Evolutionary conservation across 257 asterid species (phyloP), one percentile per base, ranked within the genome.

Genomic region (Haberlea rhodopensis): DNA sequence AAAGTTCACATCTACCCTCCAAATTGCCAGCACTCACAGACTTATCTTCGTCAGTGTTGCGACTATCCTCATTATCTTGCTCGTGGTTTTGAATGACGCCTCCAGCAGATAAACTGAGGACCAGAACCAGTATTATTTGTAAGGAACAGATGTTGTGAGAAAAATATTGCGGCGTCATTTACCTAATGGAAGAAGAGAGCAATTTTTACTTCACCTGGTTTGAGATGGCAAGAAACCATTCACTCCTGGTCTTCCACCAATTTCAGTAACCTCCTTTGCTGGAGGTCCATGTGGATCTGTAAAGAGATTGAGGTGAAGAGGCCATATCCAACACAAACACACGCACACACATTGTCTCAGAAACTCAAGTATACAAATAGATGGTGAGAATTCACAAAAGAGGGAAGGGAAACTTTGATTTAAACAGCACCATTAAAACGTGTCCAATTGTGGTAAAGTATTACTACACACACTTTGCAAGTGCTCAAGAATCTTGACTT

Each of bases 191-290:
- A 54, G 34, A 68, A 10, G 26, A 19, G 40, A 52, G 26, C 21
- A 16, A 8, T 55, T 37, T 20, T 68, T 9, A 53, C 23, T 68
- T 80, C 73, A 88, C 96, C 96, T 79, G 43, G 82, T 60, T 56
- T 81, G 78, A 66, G 80, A 76, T 10, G 80, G 27, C 19, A 73
- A 57, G 70, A 49, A 65, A 32, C 82, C 82, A 72, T 84, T 76
- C 26, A 48, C 63, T 45, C 51, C 67, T 68, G 61, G 79, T 37
- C 55, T 71, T 71, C 32, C 70, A 20, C 63, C 76, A 57, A 46
- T 6, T 73, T 57, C 65, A 55, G 67, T 48, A 63, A 45, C 57
- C 62, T 71, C 79, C 16, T 69, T 61, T 27, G 60, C 75, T 11
- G 63, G 66, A 24, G 76, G 58, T 62, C 76, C 86, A 59, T 66